Conservation (phyloP, 2,329 filamentous ascomycete genomes). For the Lachnellula arida region DNA sequence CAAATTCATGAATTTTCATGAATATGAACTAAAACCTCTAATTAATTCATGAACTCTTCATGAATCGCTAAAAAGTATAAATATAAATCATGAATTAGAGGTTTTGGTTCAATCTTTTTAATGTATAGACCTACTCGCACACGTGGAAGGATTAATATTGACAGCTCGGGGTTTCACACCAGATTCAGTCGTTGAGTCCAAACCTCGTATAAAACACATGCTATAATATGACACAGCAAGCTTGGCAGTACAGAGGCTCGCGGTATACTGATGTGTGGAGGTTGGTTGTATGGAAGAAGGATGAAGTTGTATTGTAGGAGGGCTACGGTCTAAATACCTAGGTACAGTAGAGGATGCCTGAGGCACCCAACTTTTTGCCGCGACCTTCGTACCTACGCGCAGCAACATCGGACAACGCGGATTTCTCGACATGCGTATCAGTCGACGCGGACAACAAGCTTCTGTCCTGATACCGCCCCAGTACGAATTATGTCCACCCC, state of each 20-base stretch:
- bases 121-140: no score
- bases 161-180: conserved; percentile 1
- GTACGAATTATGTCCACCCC: conserved; percentile 11
- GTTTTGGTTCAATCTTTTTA: no score
- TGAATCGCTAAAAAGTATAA: no score
- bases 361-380: no score
- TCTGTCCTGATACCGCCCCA: conserved; percentile 12
- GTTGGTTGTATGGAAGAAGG: no score
- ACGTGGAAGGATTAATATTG: conserved; percentile 3
- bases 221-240: conserved; percentile 4
- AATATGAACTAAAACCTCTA: no score
- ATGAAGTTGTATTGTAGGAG: no score
- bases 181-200: conserved; percentile 1
- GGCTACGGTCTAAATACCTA: no score
- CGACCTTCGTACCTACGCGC: background rate
- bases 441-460: conserved; percentile 14
- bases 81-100: no score
- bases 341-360: no score
- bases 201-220: conserved; percentile 2
- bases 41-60: no score
- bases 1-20: no score
- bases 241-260: background rate
- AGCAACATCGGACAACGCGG: background rate
- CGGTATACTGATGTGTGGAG: background rate
- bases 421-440: background rate